Percentiles rank a stretch among this genome's conserved stretches.
These are phyloP conservation scores for Rhinocladiella mackenziei DNA, from an alignment of 2,329 filamentous ascomycete genomes.

Conservation along the genomic window DNA sequence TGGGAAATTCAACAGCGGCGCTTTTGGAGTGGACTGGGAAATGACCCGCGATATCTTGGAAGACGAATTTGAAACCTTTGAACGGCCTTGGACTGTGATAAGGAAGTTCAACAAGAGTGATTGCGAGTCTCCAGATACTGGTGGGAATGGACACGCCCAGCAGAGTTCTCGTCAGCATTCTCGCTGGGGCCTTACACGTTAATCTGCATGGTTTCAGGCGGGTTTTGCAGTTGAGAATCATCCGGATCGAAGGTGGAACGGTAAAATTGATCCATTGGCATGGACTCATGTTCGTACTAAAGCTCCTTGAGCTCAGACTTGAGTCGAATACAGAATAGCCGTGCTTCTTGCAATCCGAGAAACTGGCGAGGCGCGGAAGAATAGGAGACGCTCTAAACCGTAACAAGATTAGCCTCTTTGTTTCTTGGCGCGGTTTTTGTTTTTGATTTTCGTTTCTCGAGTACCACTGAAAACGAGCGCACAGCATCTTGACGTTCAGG, in stretches of 20 bases:
- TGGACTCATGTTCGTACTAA: too few species aligned
- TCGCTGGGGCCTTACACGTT: too few species aligned
- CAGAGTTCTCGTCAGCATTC: too few species aligned
- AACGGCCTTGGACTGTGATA: conserved; percentile 20
- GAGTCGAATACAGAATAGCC: too few species aligned
- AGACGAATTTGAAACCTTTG: conserved; percentile 24
- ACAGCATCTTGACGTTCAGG: too few species aligned
- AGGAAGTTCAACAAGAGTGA: conserved; percentile 1
- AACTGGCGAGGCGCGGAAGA: not conserved
- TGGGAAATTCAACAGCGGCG: conserved; percentile 56
- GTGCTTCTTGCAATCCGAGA: not conserved
- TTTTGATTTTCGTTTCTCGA: conserved; percentile 1
- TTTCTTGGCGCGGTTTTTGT: not conserved
- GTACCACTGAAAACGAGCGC: not conserved
- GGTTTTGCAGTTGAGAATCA: too few species aligned
- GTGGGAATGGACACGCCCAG: not conserved
- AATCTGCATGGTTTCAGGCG: too few species aligned
- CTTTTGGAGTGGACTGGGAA: conserved; percentile 55
- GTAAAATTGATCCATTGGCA: too few species aligned
- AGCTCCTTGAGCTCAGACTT: too few species aligned
- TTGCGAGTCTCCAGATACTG: not conserved
- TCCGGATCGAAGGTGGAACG: too few species aligned
- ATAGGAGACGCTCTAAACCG: conserved; percentile 1
- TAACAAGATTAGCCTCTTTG: not conserved
- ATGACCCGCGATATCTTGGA: conserved; percentile 46